Evolutionary conservation across 2,329 filamentous ascomycete genomes (phyloP), one percentile per base, ranked within the genome.

Genomic region (Dactylonectria macrodidyma): DNA sequence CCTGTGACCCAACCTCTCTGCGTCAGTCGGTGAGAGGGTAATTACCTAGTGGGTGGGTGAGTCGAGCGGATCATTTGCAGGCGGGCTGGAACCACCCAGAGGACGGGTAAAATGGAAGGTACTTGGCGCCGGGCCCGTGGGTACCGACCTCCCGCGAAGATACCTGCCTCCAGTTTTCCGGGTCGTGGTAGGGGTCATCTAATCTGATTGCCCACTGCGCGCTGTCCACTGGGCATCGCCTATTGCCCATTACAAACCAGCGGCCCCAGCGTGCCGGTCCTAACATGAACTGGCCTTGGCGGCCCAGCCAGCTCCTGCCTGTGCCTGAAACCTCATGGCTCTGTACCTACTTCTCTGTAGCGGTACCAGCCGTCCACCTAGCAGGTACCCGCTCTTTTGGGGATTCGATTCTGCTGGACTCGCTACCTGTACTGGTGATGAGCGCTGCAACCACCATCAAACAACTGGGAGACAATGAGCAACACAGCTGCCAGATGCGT

Each of bases 161-260:
- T 65, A 57, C 62, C 41, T 55, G 50, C 50, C 41, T 56, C 50
- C 5, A 47, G 44, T 58, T 66, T 61, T 51, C 63, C 58, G 22
- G 30, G 58, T 56, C 52, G 44, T 24, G 36, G 58, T 47, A 48
- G 26, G 26, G 36, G 38, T 50, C 52, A 52, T 66, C 46, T 50
- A 57, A 66, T 66, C 51, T 61, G 36, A 59, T 30, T 26, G 24
- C 41, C 51, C n/a, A 24, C 38, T 30, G 19, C 36, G 55, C 62
- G 59, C 46, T 58, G 63, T 11, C 16, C 36, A 19, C 33, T 50
- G 33, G 46, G 19, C 46, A 24, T 47, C 48, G 33, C 52, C 19
- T 46, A 51, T 66, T 57, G 52, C 46, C 30, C 47, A 66, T 66
- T 62, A 66, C 63, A 51, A 66, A 66, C 58, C 58, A 66, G 52